Percentiles rank a stretch among this genome's conserved stretches.
phyloP scores from a whole-genome alignment of 139 green algal genomes.

The Zygnema cylindricum region DNA sequence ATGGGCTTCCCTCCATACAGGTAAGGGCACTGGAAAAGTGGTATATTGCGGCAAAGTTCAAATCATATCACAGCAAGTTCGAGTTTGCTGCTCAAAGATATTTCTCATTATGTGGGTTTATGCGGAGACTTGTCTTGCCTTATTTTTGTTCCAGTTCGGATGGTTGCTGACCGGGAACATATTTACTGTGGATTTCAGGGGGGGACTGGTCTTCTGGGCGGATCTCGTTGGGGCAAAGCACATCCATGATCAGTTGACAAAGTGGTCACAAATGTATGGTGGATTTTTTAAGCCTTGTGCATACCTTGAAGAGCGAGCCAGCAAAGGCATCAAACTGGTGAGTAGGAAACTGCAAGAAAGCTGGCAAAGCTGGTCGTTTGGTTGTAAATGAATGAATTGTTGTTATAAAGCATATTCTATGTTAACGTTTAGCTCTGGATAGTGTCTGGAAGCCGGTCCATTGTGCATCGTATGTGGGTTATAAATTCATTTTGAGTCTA shows the following conservation, averaged over 20 bases:
- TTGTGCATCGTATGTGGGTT: not conserved
- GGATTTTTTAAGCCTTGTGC: conserved; percentile 57
- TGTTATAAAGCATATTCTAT: not conserved
- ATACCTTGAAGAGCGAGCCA: conserved; percentile 41
- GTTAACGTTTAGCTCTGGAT: not conserved
- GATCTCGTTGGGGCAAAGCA: conserved; percentile 52
- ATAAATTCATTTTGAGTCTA: not conserved
- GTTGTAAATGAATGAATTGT: not conserved
- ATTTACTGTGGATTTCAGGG: conserved; percentile 45
- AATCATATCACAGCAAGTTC: no score
- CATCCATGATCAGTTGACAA: conserved; percentile 46
- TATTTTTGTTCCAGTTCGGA: no score
- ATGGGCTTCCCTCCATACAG: conserved; percentile 96
- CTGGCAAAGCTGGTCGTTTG: not conserved
- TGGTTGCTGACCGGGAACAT: not conserved
- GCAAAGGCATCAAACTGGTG: conserved; percentile 57
- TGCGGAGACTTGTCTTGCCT: no score
- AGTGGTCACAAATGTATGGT: conserved; percentile 46
- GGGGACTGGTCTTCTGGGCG: conserved; percentile 55
- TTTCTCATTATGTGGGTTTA: no score
- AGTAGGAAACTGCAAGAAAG: conserved; percentile 13
- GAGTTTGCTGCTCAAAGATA: no score
- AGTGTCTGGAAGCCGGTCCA: not conserved
- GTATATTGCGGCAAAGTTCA: no score
- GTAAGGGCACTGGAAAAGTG: no score